phyloP scores from a whole-genome alignment of 2,329 filamentous ascomycete genomes.

The Monosporascus sp. region DNA sequence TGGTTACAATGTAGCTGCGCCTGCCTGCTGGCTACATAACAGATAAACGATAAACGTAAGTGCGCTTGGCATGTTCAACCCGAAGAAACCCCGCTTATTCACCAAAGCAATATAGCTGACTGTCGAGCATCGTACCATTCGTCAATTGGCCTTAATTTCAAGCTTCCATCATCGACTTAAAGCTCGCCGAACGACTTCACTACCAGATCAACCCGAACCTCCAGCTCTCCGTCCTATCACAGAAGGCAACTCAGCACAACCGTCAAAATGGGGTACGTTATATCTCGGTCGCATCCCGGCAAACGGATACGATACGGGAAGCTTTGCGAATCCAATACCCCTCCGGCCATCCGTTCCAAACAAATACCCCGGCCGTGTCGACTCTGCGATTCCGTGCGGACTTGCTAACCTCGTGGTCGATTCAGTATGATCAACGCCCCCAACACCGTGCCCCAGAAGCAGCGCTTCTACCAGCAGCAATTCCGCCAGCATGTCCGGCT shows the following conservation, averaged over 20 bases:
- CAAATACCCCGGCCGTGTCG: neutral
- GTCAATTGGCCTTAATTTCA: neutral
- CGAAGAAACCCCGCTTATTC: neutral
- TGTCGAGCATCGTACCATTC: neutral
- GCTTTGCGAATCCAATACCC: no score
- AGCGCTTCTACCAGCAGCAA: slow-evolving; percentile 69
- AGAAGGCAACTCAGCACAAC: slow-evolving; percentile 2
- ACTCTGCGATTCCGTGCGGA: neutral
- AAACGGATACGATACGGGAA: no score
- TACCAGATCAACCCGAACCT: slow-evolving; percentile 13
- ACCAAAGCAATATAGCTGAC: neutral
- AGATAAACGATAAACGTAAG: neutral
- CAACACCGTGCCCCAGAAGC: slow-evolving; percentile 72
- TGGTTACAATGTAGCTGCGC: no score
- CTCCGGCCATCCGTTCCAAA: no score
- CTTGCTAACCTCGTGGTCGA: neutral
- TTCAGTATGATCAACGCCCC: slow-evolving; percentile 60
- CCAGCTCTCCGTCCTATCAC: slow-evolving; percentile 10
- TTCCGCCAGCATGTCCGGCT: slow-evolving; percentile 63
- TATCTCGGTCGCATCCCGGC: neutral
- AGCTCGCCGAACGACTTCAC: slow-evolving; percentile 9
- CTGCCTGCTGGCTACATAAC: neutral
- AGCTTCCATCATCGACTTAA: neutral
- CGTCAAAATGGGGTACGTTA: slow-evolving; percentile 26
- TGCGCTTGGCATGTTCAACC: neutral